Evolutionary conservation across 352 stramenopile genomes (phyloP).

Genomic region (Globisporangium canariense): DNA sequence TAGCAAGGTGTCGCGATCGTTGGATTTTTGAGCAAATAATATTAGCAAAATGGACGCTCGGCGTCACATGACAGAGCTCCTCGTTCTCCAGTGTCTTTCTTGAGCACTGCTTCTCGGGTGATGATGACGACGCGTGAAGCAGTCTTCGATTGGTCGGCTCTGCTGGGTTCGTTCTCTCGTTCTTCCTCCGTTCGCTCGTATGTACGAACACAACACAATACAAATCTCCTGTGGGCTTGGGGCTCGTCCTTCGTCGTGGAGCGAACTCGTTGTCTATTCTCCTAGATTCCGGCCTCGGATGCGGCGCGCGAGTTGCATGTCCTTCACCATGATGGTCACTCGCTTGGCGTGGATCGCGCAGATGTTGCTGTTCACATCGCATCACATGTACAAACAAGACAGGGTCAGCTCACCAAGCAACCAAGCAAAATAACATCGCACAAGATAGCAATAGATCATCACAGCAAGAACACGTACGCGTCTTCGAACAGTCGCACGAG

Average conservation of each 20-base stretch:
- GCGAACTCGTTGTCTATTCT: slow-evolving; percentile 25
- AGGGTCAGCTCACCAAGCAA: not conserved
- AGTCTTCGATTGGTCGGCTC: not conserved
- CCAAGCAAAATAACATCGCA: not conserved
- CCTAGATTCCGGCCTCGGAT: slow-evolving; percentile 85
- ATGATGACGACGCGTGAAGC: not conserved
- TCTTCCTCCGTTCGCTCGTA: not conserved
- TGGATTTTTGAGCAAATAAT: slow-evolving; percentile 14
- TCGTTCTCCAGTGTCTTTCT: slow-evolving; percentile 4
- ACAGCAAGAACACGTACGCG: slow-evolving; percentile 49
- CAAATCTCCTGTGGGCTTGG: not conserved
- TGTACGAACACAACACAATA: slow-evolving; percentile 16
- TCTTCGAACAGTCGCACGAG: slow-evolving; percentile 95
- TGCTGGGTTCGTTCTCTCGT: not conserved
- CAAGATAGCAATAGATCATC: not conserved
- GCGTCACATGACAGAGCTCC: not conserved
- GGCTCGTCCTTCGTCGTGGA: not conserved
- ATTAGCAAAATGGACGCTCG: slow-evolving; percentile 12
- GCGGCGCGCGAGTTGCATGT: slow-evolving; percentile 91
- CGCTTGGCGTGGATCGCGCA: slow-evolving; percentile 95
- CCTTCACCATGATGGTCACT: slow-evolving; percentile 94
- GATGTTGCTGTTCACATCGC: slow-evolving; percentile 80
- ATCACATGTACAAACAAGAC: not conserved
- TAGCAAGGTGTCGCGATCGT: slow-evolving; percentile 7
- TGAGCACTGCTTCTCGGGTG: slow-evolving; percentile 1